Base-by-base conservation (phyloP, 805 yeast species). In the Yarrowia yakushimensis region DNA sequence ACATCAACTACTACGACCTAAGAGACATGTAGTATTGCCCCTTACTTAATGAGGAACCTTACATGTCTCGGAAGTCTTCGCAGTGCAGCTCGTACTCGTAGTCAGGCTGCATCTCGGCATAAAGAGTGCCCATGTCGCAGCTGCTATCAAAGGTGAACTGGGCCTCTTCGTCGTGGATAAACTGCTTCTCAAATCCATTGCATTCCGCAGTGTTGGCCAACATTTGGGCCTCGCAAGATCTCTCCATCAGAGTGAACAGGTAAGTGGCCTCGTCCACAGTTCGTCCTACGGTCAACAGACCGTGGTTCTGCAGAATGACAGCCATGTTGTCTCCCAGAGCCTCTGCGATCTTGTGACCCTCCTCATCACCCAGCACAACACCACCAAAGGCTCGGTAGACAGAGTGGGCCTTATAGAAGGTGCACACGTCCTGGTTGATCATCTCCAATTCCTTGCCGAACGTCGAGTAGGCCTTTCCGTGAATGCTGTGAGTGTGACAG, bases 181-280 rank as follows among this genome's bases (percentile, higher is more conserved):
- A 33, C 41, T 68, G 66, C 73, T 78, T 77, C 25, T 28, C 12
- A 39, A 39, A 55, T 2, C 61, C 61, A 48, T 55, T 37, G 23
- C 36, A 55, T 10, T 55, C 76, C 27, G 82, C 81, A 3, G 88
- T 77, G 66, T 86, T 90, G 3, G 81, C 87, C 64, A 81, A 71
- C 69, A 87, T 72, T 73, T 87, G 92, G n/a, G 81, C 81, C 69
- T 85, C 81, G 70, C 92, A 87, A 10, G 81, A 69, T 67, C 81
- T 78, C 70, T 87, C 92, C 83, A 86, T 78, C 59, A 84, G 71
- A 0, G 84, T 78, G 73, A 81, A 87, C 63, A 85, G 70, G 70
- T 81, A 83, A 2, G 90, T 90, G 11, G 92, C 91, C 73, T 85
- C 91, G 69, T 85, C 91, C 12, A 86, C 85, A 6, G 89, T 86